Evolutionary conservation across 495 filamentous ascomycete genomes (phyloP), one percentile per base, ranked within the genome.

Genomic region (Penicillium paradoxum): DNA sequence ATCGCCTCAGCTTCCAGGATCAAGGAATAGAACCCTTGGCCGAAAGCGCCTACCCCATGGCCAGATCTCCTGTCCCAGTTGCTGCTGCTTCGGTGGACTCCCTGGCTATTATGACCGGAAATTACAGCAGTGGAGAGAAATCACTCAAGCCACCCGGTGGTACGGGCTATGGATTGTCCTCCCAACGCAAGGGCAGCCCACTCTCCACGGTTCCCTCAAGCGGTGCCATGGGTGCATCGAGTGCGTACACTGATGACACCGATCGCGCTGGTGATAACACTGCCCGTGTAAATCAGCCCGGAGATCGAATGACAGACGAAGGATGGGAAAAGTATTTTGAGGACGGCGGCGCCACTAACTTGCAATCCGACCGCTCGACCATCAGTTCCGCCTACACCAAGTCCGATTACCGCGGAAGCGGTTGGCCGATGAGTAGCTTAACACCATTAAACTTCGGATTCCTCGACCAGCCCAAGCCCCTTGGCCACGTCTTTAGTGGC

Each of bases 1-100:
- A 81, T 15, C 76, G 83, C 19, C 68, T 86, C 42, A 83, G 82
- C 65, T 86, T 86, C 66, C 78, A 79, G 29, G 84, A 87, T 65
- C 77, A 75, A 36, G 84, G 83, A 13, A 79, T 74, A 53, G 73
- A 77, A 60, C 71, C 80, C 50, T 63, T 77, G 48, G 59, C 77
- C 24, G 67, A 71, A 36, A 67, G 73, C 25, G 62, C 73, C 8
- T 73, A 67, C 36, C 70, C 70, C 43, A 75, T 75, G 76, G 76
- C 65, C 3, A 65, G 65, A 58, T 69, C 57, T 53, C 63, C 68
- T 1, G 68, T 64, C 55, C 73, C 73, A 33, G 65, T 59, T 65
- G 79, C 67, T 59, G 69, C 62, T 51, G 67, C 73, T 67, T 83
- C 79, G 1, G 56, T 58, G 29, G 72, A 75, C 49, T 78, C 72